phyloP scores from a whole-genome alignment of 2,329 filamentous ascomycete genomes.

The Xylariaceae sp. region DNA sequence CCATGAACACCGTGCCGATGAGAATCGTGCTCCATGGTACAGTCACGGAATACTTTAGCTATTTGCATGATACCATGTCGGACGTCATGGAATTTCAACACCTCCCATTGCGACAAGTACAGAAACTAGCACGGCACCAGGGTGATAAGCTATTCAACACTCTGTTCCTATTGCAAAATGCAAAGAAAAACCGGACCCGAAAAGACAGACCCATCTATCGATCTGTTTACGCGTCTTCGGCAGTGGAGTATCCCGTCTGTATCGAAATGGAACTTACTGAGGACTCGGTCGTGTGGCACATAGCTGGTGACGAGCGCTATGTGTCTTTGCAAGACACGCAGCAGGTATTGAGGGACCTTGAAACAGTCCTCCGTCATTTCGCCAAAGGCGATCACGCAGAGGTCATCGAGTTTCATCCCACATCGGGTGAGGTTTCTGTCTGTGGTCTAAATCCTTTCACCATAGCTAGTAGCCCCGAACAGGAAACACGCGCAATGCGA shows the following conservation, averaged over 20 bases:
- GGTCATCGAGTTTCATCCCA: conserved; percentile 56
- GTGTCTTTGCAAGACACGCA: conserved; percentile 50
- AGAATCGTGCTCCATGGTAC: conserved; percentile 73
- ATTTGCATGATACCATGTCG: conserved; percentile 72
- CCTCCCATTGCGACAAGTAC: conserved; percentile 73
- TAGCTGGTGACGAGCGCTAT: conserved; percentile 66
- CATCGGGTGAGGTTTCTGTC: conserved; percentile 55
- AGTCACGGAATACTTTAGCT: conserved; percentile 64
- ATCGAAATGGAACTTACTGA: conserved; percentile 73
- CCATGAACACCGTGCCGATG: conserved; percentile 87
- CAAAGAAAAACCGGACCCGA: conserved; percentile 1
- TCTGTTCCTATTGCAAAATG: conserved; percentile 57
- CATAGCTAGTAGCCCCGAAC: conserved; percentile 4
- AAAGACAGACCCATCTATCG: conserved; percentile 51
- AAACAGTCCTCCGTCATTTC: conserved; percentile 61
- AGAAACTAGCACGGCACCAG: conserved; percentile 49
- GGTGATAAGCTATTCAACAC: conserved; percentile 53
- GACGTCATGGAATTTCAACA: conserved; percentile 73
- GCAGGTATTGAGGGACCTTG: conserved; percentile 60
- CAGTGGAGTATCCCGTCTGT: conserved; percentile 81
- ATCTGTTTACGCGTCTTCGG: conserved; percentile 65
- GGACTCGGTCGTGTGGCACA: conserved; percentile 66
- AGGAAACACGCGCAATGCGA: background rate
- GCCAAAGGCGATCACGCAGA: conserved; percentile 50
- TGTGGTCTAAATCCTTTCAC: conserved; percentile 62